A percentile compares a stretch with the other conserved stretches of the same genome.
Evolutionary conservation across 2,329 filamentous ascomycete genomes (phyloP).

Genomic region (Cercospora sesami): DNA sequence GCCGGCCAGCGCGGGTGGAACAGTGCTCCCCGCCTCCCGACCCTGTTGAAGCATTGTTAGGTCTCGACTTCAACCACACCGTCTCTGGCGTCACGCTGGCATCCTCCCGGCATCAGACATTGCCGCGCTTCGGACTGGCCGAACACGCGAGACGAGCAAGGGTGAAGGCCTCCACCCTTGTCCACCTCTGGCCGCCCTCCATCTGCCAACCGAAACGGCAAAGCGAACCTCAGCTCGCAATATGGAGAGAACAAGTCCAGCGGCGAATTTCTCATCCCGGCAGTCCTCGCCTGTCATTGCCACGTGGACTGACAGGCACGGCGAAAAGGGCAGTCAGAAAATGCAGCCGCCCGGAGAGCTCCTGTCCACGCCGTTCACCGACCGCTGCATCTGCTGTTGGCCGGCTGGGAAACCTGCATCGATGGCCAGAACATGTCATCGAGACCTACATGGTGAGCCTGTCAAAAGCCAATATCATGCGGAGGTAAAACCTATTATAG

Average conservation of each 20-base stretch:
- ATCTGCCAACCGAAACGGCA: not conserved
- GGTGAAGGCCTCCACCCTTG: not conserved
- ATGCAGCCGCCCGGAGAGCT: constrained; percentile 1
- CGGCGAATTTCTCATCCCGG: constrained; percentile 11
- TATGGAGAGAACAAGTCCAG: not conserved
- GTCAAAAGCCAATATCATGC: not conserved
- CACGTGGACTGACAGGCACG: not conserved
- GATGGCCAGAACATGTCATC: not conserved
- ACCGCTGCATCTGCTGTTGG: not conserved
- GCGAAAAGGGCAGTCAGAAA: not conserved
- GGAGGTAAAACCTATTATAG: not conserved
- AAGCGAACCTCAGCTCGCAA: not conserved
- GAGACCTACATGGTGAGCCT: not conserved
- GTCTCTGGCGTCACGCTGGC: not conserved
- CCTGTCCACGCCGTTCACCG: not conserved
- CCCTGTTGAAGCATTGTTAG: not conserved
- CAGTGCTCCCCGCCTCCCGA: not conserved
- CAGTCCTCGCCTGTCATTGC: constrained; percentile 3
- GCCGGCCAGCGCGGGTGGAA: not conserved
- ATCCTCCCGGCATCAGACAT: constrained; percentile 9
- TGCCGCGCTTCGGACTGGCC: constrained; percentile 5
- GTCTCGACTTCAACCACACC: not conserved
- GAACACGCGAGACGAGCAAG: constrained; percentile 17
- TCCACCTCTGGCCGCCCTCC: not conserved
- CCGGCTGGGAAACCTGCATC: not conserved